These are phyloP conservation scores for Jacaranda mimosifolia DNA, from an alignment of 257 asterid genomes.

Conservation along the genomic window DNA sequence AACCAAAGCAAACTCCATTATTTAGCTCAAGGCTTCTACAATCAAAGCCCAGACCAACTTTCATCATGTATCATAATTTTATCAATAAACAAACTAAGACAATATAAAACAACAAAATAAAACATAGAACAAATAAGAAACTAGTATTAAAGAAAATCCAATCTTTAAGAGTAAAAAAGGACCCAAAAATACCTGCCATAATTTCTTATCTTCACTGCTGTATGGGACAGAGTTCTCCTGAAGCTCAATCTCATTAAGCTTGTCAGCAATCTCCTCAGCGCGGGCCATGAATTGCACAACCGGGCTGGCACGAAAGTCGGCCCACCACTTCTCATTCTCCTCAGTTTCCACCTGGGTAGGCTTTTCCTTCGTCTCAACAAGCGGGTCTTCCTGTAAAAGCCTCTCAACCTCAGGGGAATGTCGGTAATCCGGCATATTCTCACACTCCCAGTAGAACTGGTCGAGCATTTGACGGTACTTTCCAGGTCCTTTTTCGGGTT, in stretches of 20 bases:
- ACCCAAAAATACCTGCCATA: slow-evolving; percentile 71
- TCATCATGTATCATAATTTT: slow-evolving; percentile 23
- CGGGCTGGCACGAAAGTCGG: slow-evolving; percentile 68
- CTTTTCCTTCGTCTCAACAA: slow-evolving; percentile 77
- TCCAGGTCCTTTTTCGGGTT: slow-evolving; percentile 56
- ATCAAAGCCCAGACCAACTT: slow-evolving; percentile 20
- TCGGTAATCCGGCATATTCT: slow-evolving; percentile 81
- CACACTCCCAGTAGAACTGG: slow-evolving; percentile 88
- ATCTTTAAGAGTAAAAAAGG: not conserved
- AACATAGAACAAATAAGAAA: not conserved
- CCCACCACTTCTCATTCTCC: slow-evolving; percentile 89
- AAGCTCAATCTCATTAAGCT: slow-evolving; percentile 82
- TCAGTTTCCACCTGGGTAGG: slow-evolving; percentile 77
- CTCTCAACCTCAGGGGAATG: slow-evolving; percentile 80
- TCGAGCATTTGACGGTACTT: slow-evolving; percentile 71
- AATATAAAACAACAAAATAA: not conserved
- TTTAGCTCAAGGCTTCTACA: not conserved
- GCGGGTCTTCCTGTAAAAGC: slow-evolving; percentile 71
- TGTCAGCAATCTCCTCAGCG: slow-evolving; percentile 85
- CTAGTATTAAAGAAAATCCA: not conserved
- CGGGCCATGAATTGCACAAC: slow-evolving; percentile 75
- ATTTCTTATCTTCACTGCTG: slow-evolving; percentile 71
- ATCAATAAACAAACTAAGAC: not conserved
- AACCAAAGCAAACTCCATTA: not conserved
- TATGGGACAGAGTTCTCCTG: slow-evolving; percentile 70